Base-by-base conservation (phyloP, 1,284 basidiomycete species). In the Anthracocystis setariae region DNA sequence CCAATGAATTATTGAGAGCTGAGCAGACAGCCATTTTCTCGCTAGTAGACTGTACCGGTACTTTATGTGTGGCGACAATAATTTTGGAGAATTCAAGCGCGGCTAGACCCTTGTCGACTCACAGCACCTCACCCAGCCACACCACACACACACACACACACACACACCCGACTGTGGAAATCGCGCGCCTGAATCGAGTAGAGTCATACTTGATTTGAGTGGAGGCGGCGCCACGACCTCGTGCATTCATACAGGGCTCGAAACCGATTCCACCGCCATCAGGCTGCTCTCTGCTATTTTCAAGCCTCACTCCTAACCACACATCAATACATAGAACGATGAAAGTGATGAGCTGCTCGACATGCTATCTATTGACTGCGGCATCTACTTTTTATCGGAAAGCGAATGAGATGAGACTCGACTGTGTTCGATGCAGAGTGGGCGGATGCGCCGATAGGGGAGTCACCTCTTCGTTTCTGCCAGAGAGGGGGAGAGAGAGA, bases 191-290 rank as follows among this genome's bases (percentile, higher is more conserved):
- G n/a, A 10, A 25, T 18, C 8, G n/a, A 20, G n/a, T 25, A 37
- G 35, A 37, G 35, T 37, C 35, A 37, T 37, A 46, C 17, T 20
- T 29, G 21, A 44, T 25, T 44, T 27, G 42, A 44, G 42, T 44
- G 42, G 42, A 44, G 42, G 42, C 42, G 24, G 20, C 13, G 21
- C 42, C 42, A 44, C 21, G 3, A 20, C 12, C 12, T 29, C 29
- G 29, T 5, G 29, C 29, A n/a, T n/a, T n/a, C n/a, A n/a, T n/a
- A n/a, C n/a, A n/a, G n/a, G n/a, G n/a, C n/a, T n/a, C n/a, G n/a
- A n/a, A n/a, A n/a, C n/a, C n/a, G n/a, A n/a, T n/a, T n/a, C n/a
- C n/a, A n/a, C n/a, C n/a, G n/a, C n/a, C n/a, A n/a, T n/a, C n/a
- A n/a, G n/a, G n/a, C 29, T 29, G 29, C 29, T 29, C 12, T 29